Percentiles rank a stretch among this genome's conserved stretches.
phyloP scores from a whole-genome alignment of 129 eudicot genomes.

The Saposhnikovia divaricata region DNA sequence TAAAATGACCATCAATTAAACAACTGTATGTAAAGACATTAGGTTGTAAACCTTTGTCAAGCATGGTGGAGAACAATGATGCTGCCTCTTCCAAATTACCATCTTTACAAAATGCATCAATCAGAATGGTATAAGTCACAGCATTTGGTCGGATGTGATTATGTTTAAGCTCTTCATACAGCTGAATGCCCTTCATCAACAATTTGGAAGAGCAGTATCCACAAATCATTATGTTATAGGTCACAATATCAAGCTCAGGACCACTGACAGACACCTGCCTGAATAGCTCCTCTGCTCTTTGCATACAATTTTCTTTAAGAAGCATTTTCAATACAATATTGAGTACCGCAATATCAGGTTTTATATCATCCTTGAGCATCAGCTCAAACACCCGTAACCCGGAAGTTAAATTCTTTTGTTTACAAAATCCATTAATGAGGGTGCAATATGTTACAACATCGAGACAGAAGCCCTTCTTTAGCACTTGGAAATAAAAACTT shows the following conservation, averaged over 20 bases:
- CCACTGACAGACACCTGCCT: constrained; percentile 32
- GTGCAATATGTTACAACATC: constrained; percentile 61
- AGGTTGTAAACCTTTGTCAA: constrained; percentile 38
- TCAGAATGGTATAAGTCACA: constrained; percentile 44
- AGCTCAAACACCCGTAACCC: constrained; percentile 39
- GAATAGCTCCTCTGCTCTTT: constrained; percentile 35
- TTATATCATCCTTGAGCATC: constrained; percentile 36
- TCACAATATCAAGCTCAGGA: constrained; percentile 62
- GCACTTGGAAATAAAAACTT: constrained; percentile 38
- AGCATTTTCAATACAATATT: constrained; percentile 41
- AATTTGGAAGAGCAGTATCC: constrained; percentile 44
- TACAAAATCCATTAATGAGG: constrained; percentile 53
- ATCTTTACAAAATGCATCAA: constrained; percentile 66
- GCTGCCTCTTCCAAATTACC: constrained; percentile 51
- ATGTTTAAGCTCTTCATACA: constrained; percentile 27
- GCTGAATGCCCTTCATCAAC: constrained; percentile 42
- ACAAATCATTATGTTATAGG: constrained; percentile 59
- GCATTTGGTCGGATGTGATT: constrained; percentile 23
- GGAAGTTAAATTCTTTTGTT: constrained; percentile 27
- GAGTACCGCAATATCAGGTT: constrained; percentile 47
- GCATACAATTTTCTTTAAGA: constrained; percentile 22
- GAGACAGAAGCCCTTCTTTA: constrained; percentile 34
- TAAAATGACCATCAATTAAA: constrained; percentile 51
- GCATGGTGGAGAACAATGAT: constrained; percentile 37
- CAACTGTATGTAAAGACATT: constrained; percentile 63